These are phyloP conservation scores for Solanum bulbocastanum DNA, from an alignment of 257 asterid genomes.

Conservation along the genomic window DNA sequence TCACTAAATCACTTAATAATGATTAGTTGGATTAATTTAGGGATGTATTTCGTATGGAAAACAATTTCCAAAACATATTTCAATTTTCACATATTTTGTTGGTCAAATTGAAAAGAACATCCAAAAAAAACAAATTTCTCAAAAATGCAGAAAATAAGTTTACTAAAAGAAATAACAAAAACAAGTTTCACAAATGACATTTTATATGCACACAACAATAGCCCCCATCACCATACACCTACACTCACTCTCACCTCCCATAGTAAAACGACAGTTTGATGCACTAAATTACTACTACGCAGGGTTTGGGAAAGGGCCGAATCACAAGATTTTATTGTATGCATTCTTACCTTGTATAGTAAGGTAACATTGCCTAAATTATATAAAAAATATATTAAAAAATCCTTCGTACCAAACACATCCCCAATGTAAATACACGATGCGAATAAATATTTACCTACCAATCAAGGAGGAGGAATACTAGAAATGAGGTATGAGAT, in stretches of 20 bases:
- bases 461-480: background rate
- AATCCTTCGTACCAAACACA: background rate
- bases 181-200: background rate
- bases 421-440: background rate
- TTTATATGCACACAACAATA: background rate
- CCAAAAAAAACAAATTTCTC: background rate
- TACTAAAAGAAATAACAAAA: background rate
- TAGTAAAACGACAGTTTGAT: background rate
- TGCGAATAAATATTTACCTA: background rate
- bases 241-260: background rate
- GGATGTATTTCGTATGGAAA: background rate
- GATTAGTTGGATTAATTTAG: background rate
- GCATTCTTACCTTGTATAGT: background rate
- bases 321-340: background rate
- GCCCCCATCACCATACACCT: background rate
- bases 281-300: background rate
- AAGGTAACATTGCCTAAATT: background rate
- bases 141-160: background rate
- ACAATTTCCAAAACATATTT: background rate
- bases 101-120: background rate
- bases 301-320: rapidly evolving
- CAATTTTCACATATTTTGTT: background rate
- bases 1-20: background rate
- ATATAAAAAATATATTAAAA: background rate
- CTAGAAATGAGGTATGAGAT: background rate